Base-by-base conservation (phyloP, 2,329 filamentous ascomycete species). In the Phaeosphaeria sp. region DNA sequence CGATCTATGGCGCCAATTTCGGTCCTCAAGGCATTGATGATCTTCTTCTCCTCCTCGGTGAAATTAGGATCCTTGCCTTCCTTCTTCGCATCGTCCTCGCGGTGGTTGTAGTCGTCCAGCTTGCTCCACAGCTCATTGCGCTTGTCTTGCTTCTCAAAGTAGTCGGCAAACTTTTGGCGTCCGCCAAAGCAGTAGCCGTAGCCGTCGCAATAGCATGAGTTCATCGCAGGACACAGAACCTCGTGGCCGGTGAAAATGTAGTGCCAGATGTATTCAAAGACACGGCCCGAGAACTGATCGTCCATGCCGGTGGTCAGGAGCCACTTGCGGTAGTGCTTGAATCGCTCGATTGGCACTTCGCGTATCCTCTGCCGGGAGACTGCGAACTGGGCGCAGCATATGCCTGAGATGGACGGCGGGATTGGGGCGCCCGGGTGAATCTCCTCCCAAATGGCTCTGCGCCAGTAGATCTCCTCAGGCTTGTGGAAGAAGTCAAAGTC, bases 121-220 rank as follows among this genome's bases (percentile, higher is more conserved):
- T 82, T 75, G 30, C 76, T 66, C 54, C 78, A 75, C 22, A 78
- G 69, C 25, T 78, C 72, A 21, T 80, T 73, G 53, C 78, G 77
- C 39, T 78, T 64, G 36, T 76, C 79, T 43, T 79, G 74, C 54
- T 83, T 69, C 52, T 81, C 78, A 54, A 84, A 80, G 69, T 80
- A 87, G 7, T 79, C 72, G 33, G 83, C 77, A 52, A 83, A 86
- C 54, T 80, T 76, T 15, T 79, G 72, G 25, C 80, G 78, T 2
- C 78, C 79, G 20, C 82, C 84, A 61, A 88, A 89, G 64, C 87
- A 89, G 17, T 88, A 75, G 0, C 87, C 87, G 58, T 86, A 89
- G 4, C 85, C 86, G 58, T 89, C 86, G 71, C 87, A 89, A 60
- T 88, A 87, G 74, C 87, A 78, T 0, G 73, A 70, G 58, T 77